A percentile compares a stretch with the other conserved stretches of the same genome.
These are phyloP conservation scores for Venturia pyrina DNA, from an alignment of 2,329 filamentous ascomycete genomes.

Conservation along the genomic window DNA sequence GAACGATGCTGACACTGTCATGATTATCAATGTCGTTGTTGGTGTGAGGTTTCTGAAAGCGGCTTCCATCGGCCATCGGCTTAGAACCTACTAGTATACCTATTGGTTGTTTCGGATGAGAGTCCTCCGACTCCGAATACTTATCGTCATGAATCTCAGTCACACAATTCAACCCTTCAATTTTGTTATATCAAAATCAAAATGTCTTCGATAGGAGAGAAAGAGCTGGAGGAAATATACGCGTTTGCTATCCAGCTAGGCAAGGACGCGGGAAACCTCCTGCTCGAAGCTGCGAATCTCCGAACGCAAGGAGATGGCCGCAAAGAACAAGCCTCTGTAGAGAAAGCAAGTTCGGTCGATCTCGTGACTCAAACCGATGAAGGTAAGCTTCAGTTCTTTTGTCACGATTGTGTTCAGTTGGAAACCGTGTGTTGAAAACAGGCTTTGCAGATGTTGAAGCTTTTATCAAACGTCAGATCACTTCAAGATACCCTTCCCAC, in stretches of 20 bases:
- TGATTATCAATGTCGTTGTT: not conserved
- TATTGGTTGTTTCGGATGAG: not conserved
- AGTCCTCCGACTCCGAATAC: not conserved
- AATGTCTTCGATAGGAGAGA: constrained; percentile 13
- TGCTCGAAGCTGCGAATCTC: constrained; percentile 53
- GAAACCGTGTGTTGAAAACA: not conserved
- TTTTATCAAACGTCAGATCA: constrained; percentile 54
- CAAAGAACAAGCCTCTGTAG: constrained; percentile 35
- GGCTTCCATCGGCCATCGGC: not conserved
- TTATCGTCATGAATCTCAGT: not conserved
- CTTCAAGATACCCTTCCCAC: constrained; percentile 53
- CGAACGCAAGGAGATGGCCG: constrained; percentile 34
- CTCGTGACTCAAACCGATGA: constrained; percentile 69
- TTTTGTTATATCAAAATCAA: not conserved
- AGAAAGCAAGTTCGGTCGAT: constrained; percentile 69
- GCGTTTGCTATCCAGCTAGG: constrained; percentile 60
- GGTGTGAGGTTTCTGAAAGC: not conserved
- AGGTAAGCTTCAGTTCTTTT: constrained; percentile 35
- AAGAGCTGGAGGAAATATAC: constrained; percentile 56
- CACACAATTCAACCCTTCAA: not conserved
- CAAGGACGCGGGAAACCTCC: constrained; percentile 57
- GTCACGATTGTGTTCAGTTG: not conserved
- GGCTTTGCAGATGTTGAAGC: constrained; percentile 55
- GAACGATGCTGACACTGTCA: not conserved
- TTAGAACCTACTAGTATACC: too few relatives aligned